Conservation (phyloP, 345 rosid species). For the Atalantia buxifolia region DNA sequence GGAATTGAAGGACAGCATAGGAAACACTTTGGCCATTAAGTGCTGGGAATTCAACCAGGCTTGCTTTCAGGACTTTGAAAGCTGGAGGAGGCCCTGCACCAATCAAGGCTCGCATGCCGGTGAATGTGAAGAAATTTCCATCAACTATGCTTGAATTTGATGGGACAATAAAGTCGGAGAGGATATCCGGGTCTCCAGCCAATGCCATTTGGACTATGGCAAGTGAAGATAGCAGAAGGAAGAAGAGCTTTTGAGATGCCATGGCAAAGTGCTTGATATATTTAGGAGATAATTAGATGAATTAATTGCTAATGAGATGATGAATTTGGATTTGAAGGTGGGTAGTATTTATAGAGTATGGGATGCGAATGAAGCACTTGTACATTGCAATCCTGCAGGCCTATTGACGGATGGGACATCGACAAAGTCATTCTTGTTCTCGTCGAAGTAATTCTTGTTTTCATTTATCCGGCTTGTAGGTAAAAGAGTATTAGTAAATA, state of each 20-base stretch:
- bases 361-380: neutral
- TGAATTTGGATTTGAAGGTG: neutral
- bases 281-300: neutral
- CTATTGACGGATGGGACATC: neutral
- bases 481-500: neutral
- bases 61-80: constrained; percentile 26
- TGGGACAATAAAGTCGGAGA: constrained; percentile 30
- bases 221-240: constrained; percentile 17
- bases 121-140: constrained; percentile 37
- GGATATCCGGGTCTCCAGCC: constrained; percentile 38
- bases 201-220: constrained; percentile 2
- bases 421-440: constrained; percentile 10
- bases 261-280: constrained; percentile 4
- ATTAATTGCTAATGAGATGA: neutral
- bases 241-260: constrained; percentile 15
- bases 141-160: neutral
- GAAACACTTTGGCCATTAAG: constrained; percentile 44
- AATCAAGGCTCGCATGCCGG: constrained; percentile 16
- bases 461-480: neutral
- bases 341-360: neutral
- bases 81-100: neutral
- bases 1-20: constrained; percentile 29
- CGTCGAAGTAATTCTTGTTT: neutral
- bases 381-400: constrained; percentile 8
- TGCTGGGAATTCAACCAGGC: constrained; percentile 32